A percentile compares a stretch with the other conserved stretches of the same genome.
These are phyloP conservation scores for Vanrija sp. DNA, from an alignment of 1,284 basidiomycete species.

Conservation along the genomic window DNA sequence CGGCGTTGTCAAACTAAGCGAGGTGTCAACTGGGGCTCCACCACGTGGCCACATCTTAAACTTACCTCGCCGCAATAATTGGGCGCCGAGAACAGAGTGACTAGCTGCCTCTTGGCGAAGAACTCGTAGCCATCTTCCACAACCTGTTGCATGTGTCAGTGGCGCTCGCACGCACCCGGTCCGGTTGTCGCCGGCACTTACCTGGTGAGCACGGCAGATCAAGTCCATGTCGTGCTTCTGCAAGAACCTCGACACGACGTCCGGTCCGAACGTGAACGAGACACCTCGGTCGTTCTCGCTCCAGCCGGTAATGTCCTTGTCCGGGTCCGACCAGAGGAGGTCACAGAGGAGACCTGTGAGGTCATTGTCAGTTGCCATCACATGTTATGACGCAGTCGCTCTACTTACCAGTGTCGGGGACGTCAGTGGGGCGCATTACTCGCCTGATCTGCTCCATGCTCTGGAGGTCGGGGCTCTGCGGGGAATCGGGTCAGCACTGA, in stretches of 20 bases:
- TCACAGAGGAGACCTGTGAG: slow-evolving; percentile 79
- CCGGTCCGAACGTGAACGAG: slow-evolving; percentile 81
- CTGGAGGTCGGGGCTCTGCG: slow-evolving; percentile 88
- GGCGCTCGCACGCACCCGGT: background rate
- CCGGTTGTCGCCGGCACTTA: slow-evolving; percentile 49
- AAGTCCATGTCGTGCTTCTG: slow-evolving; percentile 99
- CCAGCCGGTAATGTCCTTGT: slow-evolving; percentile 99
- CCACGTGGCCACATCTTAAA: background rate
- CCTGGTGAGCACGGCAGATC: slow-evolving; percentile 86
- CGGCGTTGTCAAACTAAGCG: slow-evolving; percentile 84
- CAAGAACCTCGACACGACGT: slow-evolving; percentile 94
- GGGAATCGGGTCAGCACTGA: slow-evolving; percentile 55
- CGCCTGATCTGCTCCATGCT: slow-evolving; percentile 99
- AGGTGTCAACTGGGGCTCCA: background rate
- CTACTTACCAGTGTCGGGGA: slow-evolving; percentile 87
- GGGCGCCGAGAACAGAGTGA: slow-evolving; percentile 95
- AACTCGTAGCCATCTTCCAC: slow-evolving; percentile 99
- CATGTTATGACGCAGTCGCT: background rate
- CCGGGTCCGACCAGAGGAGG: slow-evolving; percentile 97
- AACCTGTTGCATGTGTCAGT: slow-evolving; percentile 56
- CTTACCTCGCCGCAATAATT: slow-evolving; percentile 86
- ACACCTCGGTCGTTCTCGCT: slow-evolving; percentile 99
- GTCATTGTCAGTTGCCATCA: background rate
- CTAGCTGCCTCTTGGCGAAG: slow-evolving; percentile 94
- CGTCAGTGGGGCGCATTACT: slow-evolving; percentile 98